These are phyloP conservation scores for Mycena capillaripes DNA, from an alignment of 768 basidiomycete species.

Conservation along the genomic window DNA sequence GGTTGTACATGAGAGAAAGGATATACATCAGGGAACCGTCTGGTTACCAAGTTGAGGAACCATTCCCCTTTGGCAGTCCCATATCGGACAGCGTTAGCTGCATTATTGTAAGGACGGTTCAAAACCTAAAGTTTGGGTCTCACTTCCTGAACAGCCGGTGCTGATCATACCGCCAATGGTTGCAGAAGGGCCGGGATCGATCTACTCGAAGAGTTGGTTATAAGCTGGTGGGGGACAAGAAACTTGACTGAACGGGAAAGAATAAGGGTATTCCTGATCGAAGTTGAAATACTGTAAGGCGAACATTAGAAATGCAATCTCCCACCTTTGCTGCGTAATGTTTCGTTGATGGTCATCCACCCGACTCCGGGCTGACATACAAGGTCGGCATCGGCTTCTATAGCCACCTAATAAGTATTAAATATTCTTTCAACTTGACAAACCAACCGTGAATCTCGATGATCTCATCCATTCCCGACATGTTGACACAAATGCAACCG, in stretches of 20 bases:
- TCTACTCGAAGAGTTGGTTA: constrained; percentile 50
- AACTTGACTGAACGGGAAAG: constrained; percentile 72
- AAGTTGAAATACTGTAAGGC: neutral
- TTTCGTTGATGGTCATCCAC: constrained; percentile 83
- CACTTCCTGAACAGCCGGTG: constrained; percentile 90
- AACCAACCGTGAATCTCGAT: constrained; percentile 77
- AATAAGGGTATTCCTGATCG: constrained; percentile 78
- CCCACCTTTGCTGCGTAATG: constrained; percentile 70
- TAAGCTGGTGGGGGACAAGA: neutral
- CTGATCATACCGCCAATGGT: constrained; percentile 91
- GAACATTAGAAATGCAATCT: neutral
- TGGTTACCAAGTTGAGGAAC: constrained; percentile 81
- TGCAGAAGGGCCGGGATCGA: constrained; percentile 84
- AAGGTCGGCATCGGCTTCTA: constrained; percentile 79
- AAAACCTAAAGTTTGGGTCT: constrained; percentile 39
- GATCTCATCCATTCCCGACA: constrained; percentile 85
- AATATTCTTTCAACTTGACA: neutral
- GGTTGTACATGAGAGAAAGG: neutral
- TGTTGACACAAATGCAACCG: constrained; percentile 83
- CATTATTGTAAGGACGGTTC: neutral
- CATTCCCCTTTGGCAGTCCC: constrained; percentile 93
- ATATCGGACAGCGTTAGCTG: constrained; percentile 87
- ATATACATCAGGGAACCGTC: neutral
- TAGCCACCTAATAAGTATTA: neutral
- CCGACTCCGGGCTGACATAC: constrained; percentile 81